Percentiles rank a stretch among this genome's conserved stretches.
phyloP scores from a whole-genome alignment of 2,329 filamentous ascomycete genomes.

The Bretziella fagacearum region DNA sequence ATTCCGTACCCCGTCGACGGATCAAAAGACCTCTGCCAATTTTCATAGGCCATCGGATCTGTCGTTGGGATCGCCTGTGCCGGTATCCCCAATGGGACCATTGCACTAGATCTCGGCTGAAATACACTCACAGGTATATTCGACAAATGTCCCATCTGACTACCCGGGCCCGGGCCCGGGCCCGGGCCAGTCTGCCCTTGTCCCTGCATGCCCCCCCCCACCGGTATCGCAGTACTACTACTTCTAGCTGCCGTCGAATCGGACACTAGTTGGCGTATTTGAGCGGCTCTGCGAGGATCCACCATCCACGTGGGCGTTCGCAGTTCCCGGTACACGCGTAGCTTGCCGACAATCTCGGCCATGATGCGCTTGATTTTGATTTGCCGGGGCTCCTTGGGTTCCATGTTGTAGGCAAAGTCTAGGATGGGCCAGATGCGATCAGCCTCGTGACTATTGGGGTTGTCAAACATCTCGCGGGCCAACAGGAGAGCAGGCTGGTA shows the following conservation, averaged over 20 bases:
- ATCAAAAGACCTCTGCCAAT: not conserved
- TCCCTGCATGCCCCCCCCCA: not conserved
- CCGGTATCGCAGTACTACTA: too few species aligned
- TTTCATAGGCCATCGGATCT: not conserved
- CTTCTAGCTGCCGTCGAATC: not conserved
- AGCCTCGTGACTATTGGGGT: conserved; percentile 38
- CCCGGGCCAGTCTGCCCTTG: not conserved
- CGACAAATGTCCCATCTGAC: not conserved
- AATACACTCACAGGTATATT: too few species aligned
- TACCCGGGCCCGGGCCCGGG: not conserved
- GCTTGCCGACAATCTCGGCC: conserved; percentile 20
- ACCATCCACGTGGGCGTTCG: conserved; percentile 9
- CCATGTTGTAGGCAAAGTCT: conserved; percentile 53
- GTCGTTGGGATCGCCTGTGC: not conserved
- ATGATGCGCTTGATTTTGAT: conserved; percentile 29
- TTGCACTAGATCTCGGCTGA: too few species aligned
- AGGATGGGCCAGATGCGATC: conserved; percentile 53
- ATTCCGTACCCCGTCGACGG: not conserved
- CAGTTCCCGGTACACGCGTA: conserved; percentile 12
- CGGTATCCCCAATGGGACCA: not conserved
- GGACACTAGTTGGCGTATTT: too few species aligned
- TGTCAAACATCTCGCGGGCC: conserved; percentile 47
- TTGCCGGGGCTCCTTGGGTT: conserved; percentile 28
- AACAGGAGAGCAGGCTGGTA: conserved; percentile 55
- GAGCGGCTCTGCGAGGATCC: not conserved